phyloP scores from a whole-genome alignment of 2,329 filamentous ascomycete genomes.

The Colletotrichum camelliae region DNA sequence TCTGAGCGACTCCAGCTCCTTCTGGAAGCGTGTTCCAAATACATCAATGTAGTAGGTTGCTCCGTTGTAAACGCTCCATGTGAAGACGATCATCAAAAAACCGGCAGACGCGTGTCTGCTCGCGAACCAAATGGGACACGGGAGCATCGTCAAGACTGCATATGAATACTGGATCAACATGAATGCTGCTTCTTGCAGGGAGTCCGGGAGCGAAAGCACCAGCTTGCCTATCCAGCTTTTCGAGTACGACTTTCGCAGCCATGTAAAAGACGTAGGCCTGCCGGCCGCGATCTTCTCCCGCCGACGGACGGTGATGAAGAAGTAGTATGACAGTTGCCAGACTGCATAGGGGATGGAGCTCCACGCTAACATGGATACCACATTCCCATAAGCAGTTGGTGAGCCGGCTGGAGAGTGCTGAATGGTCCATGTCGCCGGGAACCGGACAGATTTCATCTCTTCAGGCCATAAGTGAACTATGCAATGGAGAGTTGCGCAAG shows the following conservation, averaged over 20 bases:
- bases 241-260: slow-evolving; percentile 90
- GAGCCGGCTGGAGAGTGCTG: slow-evolving; percentile 72
- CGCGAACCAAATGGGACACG: slow-evolving; percentile 94
- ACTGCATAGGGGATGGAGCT: slow-evolving; percentile 89
- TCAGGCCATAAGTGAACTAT: slow-evolving; percentile 81
- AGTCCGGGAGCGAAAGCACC: slow-evolving; percentile 77
- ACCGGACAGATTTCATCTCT: slow-evolving; percentile 70
- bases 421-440: slow-evolving; percentile 86
- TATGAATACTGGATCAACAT: slow-evolving; percentile 97
- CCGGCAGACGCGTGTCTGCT: slow-evolving; percentile 77
- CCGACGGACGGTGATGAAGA: slow-evolving; percentile 94
- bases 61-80: slow-evolving; percentile 96
- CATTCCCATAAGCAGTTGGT: slow-evolving; percentile 77
- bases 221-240: slow-evolving; percentile 88
- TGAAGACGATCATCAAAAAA: slow-evolving; percentile 85
- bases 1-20: slow-evolving; percentile 88
- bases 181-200: slow-evolving; percentile 85
- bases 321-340: slow-evolving; percentile 94
- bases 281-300: slow-evolving; percentile 95
- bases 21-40: slow-evolving; percentile 96
- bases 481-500: slow-evolving; percentile 90
- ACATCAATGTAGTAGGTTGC: slow-evolving; percentile 98
- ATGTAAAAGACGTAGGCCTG: slow-evolving; percentile 95
- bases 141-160: slow-evolving; percentile 90
- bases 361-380: slow-evolving; percentile 90